Percentiles rank a stretch among this genome's conserved stretches.
Conservation (phyloP, 495 filamentous ascomycete genomes). For the Penicillium paxilli region DNA sequence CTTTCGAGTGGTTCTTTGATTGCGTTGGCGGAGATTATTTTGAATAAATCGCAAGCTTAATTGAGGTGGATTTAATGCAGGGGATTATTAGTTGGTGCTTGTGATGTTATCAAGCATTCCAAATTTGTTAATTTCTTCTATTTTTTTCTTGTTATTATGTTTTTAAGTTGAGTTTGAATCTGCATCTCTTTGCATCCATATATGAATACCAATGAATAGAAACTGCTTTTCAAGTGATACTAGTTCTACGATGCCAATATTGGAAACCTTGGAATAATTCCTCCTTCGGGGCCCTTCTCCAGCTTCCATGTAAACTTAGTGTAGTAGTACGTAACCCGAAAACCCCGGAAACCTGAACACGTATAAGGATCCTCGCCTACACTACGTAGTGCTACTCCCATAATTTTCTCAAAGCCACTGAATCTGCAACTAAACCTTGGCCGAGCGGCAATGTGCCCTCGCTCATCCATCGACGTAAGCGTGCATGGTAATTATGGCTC, state of each 20-base stretch:
- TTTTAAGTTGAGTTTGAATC: not conserved
- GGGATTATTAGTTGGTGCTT: not conserved
- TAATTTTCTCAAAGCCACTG: too few species aligned
- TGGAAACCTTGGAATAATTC: too few species aligned
- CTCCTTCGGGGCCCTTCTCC: too few species aligned
- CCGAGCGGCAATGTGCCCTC: too few species aligned
- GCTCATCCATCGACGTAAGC: too few species aligned
- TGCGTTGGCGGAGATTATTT: constrained; percentile 29
- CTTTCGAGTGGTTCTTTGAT: constrained; percentile 30
- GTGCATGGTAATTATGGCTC: too few species aligned
- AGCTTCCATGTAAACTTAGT: too few species aligned
- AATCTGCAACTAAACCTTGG: too few species aligned
- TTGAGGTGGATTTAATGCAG: not conserved
- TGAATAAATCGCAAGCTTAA: constrained; percentile 28
- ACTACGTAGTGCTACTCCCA: too few species aligned
- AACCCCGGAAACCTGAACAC: too few species aligned
- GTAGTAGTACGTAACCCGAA: too few species aligned
- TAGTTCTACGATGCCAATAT: not conserved
- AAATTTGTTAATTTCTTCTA: not conserved
- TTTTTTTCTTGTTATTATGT: not conserved
- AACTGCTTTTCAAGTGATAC: not conserved
- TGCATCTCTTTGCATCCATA: not conserved
- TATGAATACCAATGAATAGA: not conserved
- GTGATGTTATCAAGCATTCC: not conserved
- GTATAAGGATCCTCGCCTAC: too few species aligned